These are phyloP conservation scores for Tylopilus rubrobrunneus DNA, from an alignment of 768 basidiomycete genomes.

Conservation along the genomic window DNA sequence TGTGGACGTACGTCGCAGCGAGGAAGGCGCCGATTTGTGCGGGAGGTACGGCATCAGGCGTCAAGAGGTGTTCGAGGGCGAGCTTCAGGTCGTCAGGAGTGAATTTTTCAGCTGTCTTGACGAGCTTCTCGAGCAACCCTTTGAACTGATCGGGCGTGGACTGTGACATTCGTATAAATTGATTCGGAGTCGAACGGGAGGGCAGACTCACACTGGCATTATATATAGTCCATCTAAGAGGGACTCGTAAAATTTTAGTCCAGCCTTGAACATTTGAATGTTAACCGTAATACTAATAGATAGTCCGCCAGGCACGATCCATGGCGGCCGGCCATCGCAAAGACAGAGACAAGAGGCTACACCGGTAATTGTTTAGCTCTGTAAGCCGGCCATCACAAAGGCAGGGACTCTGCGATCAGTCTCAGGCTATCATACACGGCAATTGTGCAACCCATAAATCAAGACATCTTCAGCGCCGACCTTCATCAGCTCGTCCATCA, in stretches of 20 bases:
- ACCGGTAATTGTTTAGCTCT: background rate
- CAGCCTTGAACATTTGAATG: no score
- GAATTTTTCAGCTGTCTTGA: slow-evolving; percentile 81
- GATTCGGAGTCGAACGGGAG: background rate
- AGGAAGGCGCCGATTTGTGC: slow-evolving; percentile 88
- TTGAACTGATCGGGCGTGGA: slow-evolving; percentile 62
- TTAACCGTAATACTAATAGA: no score
- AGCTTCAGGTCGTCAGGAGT: slow-evolving; percentile 65
- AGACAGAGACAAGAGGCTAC: no score
- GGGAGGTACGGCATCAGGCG: slow-evolving; percentile 57
- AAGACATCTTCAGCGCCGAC: slow-evolving; percentile 90
- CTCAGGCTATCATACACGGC: slow-evolving; percentile 59
- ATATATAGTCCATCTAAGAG: background rate
- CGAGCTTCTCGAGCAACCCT: slow-evolving; percentile 68
- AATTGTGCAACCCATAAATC: slow-evolving; percentile 88
- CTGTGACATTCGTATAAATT: slow-evolving; percentile 19
- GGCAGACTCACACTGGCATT: background rate
- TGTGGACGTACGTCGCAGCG: slow-evolving; percentile 76
- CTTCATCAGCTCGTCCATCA: slow-evolving; percentile 84
- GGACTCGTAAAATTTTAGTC: background rate
- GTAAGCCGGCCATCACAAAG: background rate
- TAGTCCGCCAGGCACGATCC: no score
- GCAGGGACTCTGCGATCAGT: background rate
- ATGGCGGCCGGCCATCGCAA: no score
- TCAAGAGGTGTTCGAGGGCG: slow-evolving; percentile 73